Conservation (phyloP, 192 early-diverging fungal species). For the Linnemannia schmuckeri region DNA sequence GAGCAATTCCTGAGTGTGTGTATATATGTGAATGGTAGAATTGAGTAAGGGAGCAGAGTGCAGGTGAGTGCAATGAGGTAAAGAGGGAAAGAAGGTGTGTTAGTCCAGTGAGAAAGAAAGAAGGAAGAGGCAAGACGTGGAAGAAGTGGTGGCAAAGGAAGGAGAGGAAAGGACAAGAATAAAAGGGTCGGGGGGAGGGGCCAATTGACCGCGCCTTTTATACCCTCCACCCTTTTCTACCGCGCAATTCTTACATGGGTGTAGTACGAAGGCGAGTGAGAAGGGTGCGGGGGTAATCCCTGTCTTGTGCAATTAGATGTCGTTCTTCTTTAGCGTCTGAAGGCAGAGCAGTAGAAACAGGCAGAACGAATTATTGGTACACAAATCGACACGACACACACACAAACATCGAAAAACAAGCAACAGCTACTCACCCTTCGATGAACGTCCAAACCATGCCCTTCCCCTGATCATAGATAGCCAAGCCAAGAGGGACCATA, state of each 20-base stretch:
- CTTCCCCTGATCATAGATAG: too few species aligned
- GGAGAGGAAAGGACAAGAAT: not conserved
- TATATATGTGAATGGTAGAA: not conserved
- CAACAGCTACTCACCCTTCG: not conserved
- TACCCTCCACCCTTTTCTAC: not conserved
- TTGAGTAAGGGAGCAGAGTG: not conserved
- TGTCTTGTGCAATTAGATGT: too few species aligned
- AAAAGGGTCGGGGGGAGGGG: not conserved
- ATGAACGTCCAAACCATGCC: not conserved
- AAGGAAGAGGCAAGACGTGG: not conserved
- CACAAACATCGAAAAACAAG: not conserved
- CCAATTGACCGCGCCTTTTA: not conserved
- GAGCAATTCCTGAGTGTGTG: not conserved
- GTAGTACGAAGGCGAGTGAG: not conserved
- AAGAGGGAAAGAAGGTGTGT: not conserved
- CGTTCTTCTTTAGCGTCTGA: not conserved
- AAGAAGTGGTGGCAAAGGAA: not conserved
- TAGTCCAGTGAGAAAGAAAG: not conserved
- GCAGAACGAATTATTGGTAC: not conserved
- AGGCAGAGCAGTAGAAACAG: not conserved
- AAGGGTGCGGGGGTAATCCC: not conserved
- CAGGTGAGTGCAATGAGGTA: not conserved
- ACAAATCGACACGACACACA: slow-evolving; percentile 3
- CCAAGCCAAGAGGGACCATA: not conserved
- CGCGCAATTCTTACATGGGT: not conserved